A percentile compares a stretch with the other conserved stretches of the same genome.
Conservation (phyloP, 129 eudicot species). For the Apium graveolens region DNA sequence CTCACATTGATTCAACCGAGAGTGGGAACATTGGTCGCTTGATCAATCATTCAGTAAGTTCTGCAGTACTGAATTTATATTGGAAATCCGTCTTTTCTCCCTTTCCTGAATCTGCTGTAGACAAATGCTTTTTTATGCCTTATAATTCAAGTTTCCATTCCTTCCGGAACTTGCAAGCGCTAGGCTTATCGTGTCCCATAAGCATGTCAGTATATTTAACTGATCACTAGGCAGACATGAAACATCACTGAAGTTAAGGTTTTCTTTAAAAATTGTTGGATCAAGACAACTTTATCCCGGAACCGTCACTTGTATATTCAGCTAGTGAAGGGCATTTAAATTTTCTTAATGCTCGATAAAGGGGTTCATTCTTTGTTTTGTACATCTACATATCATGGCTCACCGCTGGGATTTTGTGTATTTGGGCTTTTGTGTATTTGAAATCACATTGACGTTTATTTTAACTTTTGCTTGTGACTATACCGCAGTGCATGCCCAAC, state of each 20-base stretch:
- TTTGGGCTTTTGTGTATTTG: not conserved
- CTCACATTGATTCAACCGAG: slow-evolving; percentile 75
- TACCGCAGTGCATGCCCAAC: slow-evolving; percentile 81
- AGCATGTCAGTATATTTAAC: not conserved
- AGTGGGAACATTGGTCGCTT: slow-evolving; percentile 83
- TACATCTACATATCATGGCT: not conserved
- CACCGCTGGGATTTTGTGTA: not conserved
- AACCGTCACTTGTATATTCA: not conserved
- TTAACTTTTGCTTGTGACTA: not conserved
- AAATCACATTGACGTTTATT: not conserved
- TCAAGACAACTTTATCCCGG: not conserved
- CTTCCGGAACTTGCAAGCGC: not conserved
- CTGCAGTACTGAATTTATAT: not conserved
- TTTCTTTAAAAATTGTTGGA: not conserved
- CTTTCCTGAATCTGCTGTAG: not conserved
- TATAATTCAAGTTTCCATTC: not conserved
- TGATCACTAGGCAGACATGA: not conserved
- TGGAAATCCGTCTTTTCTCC: not conserved
- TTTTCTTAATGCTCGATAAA: not conserved
- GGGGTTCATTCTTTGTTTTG: no score
- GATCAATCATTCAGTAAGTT: slow-evolving; percentile 81
- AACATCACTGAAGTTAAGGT: not conserved
- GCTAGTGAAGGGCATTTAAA: not conserved
- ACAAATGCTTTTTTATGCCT: not conserved
- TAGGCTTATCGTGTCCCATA: not conserved